A percentile compares a stretch with the other conserved stretches of the same genome.
Evolutionary conservation across 2,329 filamentous ascomycete genomes (phyloP).

Genomic region (Aspergillus ruber): DNA sequence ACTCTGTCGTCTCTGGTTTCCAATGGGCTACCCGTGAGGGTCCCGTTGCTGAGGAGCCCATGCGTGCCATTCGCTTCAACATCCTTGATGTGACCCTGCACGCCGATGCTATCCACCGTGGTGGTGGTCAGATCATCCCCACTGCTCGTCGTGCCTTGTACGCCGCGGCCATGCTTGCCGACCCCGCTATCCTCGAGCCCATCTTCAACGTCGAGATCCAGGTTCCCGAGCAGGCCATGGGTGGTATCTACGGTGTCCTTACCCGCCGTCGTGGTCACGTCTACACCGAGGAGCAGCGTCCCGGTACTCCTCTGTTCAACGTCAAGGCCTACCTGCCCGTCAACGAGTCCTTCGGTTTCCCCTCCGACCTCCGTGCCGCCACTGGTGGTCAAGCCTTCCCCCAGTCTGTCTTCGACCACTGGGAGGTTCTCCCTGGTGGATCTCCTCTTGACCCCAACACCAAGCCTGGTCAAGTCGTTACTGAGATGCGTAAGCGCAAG

Average conservation of each 20-base stretch:
- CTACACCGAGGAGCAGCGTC: slow-evolving; percentile 96
- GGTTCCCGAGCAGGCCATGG: slow-evolving; percentile 97
- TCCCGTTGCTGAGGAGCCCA: slow-evolving; percentile 95
- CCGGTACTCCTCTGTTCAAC: slow-evolving; percentile 98
- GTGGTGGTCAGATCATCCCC: slow-evolving; percentile 97
- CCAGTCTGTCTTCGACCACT: slow-evolving; percentile 98
- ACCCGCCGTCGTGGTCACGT: slow-evolving; percentile 98
- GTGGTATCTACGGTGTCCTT: slow-evolving; percentile 99
- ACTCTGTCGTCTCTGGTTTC: slow-evolving; percentile 99
- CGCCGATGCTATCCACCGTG: slow-evolving; percentile 99
- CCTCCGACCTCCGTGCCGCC: slow-evolving; percentile 85
- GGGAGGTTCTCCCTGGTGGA: slow-evolving; percentile 91
- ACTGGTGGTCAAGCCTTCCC: slow-evolving; percentile 99
- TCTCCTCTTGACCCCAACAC: slow-evolving; percentile 76
- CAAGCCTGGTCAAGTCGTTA: slow-evolving; percentile 77
- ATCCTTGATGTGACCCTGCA: slow-evolving; percentile 99
- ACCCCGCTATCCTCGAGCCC: slow-evolving; percentile 88
- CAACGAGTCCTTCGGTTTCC: slow-evolving; percentile 99
- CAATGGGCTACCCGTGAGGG: slow-evolving; percentile 98
- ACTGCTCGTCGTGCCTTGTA: slow-evolving; percentile 97
- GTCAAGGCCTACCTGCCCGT: slow-evolving; percentile 96
- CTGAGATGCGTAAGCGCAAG: slow-evolving; percentile 96
- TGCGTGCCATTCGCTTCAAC: slow-evolving; percentile 97
- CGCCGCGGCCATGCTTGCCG: slow-evolving; percentile 82
- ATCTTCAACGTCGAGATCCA: slow-evolving; percentile 99